Evolutionary conservation across 164 flowering plant genomes (phyloP), one percentile per base, ranked within the genome.

Genomic region (Pachysandra terminalis): DNA sequence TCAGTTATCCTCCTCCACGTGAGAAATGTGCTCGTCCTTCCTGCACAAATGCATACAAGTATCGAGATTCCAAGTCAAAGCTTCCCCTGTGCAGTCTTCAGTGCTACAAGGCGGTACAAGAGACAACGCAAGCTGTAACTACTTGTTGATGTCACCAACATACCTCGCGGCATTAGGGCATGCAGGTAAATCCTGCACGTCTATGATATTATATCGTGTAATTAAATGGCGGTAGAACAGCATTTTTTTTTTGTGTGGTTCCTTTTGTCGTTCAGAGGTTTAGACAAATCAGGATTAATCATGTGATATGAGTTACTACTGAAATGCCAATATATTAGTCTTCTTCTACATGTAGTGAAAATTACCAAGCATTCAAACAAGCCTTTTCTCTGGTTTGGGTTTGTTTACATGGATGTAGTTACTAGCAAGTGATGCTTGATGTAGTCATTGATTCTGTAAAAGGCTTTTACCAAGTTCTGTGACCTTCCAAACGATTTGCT

Each of bases 1-100:
- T 32, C 83, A 90, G 96, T 52, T 90, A 90, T 71, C 96, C 93
- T 27, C 87, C 90, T 19, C 87, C 91, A 1, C 90, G 93, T 0
- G 96, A 85, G 71, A 85, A 80, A 68, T 90, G 96, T 80, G 90
- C 88, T 0, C 88, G 86, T 24, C 91, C 91, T 24, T 77, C 83
- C 10, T 87, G 96, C 63, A 75, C 75, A 1, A 88, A 86, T 45
- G 37, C 85, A 9, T 90, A 86, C 81, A 86, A 81, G 74, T 90
- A 90, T 52, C 81, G 93, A 9, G 91, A 88, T 71, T 86, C 96
- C 15, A 88, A 87, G 79, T 79, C 87, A 35, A 86, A 88, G 56
- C 85, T 86, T 45, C 96, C 93, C 0, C 78, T 90, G 0, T 90
- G 96, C 80, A 90, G 96, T 75, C 87, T 90, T 12, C 75, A 77